Evolutionary conservation across 1,284 basidiomycete genomes (phyloP).

Genomic region (Mycena sp.): DNA sequence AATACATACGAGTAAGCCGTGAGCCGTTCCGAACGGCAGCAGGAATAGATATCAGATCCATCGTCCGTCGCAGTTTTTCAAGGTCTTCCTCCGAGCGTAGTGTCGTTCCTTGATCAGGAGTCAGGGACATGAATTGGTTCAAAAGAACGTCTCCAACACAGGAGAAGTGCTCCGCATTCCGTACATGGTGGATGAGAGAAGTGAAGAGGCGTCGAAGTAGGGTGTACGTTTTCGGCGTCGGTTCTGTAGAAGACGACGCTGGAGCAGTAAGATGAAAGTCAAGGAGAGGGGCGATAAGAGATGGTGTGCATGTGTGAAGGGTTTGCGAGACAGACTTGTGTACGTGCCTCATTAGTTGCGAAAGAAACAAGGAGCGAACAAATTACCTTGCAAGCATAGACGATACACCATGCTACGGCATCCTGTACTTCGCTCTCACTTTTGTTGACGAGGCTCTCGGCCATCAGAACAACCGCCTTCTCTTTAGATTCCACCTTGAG

Average conservation of each 20-base stretch:
- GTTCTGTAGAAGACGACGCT: slow-evolving; percentile 37
- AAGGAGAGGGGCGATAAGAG: slow-evolving; percentile 68
- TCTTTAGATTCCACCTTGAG: slow-evolving; percentile 64
- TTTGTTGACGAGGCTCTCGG: slow-evolving; percentile 31
- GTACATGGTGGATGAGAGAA: slow-evolving; percentile 84
- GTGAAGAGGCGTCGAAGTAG: slow-evolving; percentile 79
- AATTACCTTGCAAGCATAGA: slow-evolving; percentile 78
- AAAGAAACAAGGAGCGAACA: not conserved
- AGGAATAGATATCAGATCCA: slow-evolving; percentile 60
- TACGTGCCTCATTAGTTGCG: slow-evolving; percentile 20
- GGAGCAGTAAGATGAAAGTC: slow-evolving; percentile 54
- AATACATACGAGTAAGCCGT: slow-evolving; percentile 61
- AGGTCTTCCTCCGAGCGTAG: slow-evolving; percentile 34
- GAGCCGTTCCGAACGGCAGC: slow-evolving; percentile 74
- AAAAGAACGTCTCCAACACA: slow-evolving; percentile 66
- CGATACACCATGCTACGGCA: slow-evolving; percentile 72
- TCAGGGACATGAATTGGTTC: slow-evolving; percentile 39
- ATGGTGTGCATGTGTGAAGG: slow-evolving; percentile 78
- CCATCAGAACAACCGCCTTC: slow-evolving; percentile 60
- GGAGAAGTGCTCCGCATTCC: slow-evolving; percentile 69
- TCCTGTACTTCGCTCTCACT: slow-evolving; percentile 58
- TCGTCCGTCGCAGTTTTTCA: slow-evolving; percentile 48
- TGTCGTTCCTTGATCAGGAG: slow-evolving; percentile 17
- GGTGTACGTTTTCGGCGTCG: slow-evolving; percentile 56
- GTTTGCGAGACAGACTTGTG: slow-evolving; percentile 77